These are phyloP conservation scores for Gryganskiella cystojenkinii DNA, from an alignment of 192 early-diverging fungal species.

Conservation along the genomic window DNA sequence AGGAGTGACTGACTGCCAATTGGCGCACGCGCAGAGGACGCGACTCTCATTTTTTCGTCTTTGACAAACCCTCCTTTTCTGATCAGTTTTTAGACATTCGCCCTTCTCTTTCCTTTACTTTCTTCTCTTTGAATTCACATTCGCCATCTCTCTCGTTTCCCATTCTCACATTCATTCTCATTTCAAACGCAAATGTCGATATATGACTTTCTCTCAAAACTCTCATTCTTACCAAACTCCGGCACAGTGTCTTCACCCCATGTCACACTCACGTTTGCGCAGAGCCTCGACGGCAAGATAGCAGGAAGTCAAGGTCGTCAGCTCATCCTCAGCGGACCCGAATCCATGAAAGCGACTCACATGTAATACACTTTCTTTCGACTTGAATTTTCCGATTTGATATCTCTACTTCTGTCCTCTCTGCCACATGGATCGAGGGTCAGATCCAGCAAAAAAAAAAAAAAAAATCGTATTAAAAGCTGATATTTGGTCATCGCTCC, in stretches of 20 bases:
- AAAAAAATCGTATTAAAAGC: too few relatives aligned
- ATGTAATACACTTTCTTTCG: conserved; percentile 24
- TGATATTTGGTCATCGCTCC: too few relatives aligned
- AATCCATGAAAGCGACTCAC: conserved; percentile 87
- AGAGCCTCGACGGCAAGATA: conserved; percentile 90
- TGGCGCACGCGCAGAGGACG: too few relatives aligned
- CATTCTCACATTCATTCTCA: not conserved
- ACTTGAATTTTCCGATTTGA: not conserved
- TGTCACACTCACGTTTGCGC: conserved; percentile 90
- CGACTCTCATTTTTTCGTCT: too few relatives aligned
- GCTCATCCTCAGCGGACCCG: conserved; percentile 75
- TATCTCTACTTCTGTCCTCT: not conserved
- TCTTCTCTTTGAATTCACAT: not conserved
- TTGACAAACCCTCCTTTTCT: not conserved
- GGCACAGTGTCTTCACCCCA: conserved; percentile 39
- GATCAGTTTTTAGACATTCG: not conserved
- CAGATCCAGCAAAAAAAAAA: too few relatives aligned
- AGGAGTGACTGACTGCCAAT: too few relatives aligned
- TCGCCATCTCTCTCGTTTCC: conserved; percentile 1
- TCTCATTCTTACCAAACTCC: conserved; percentile 3
- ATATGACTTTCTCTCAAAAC: conserved; percentile 21
- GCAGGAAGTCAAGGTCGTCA: conserved; percentile 62
- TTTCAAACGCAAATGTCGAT: not conserved
- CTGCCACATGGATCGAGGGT: not conserved
- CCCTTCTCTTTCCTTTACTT: not conserved